Evolutionary conservation across 202 grass and related monocot species (phyloP), one percentile per base, ranked within the genome.

Genomic region (Panicum hallii): DNA sequence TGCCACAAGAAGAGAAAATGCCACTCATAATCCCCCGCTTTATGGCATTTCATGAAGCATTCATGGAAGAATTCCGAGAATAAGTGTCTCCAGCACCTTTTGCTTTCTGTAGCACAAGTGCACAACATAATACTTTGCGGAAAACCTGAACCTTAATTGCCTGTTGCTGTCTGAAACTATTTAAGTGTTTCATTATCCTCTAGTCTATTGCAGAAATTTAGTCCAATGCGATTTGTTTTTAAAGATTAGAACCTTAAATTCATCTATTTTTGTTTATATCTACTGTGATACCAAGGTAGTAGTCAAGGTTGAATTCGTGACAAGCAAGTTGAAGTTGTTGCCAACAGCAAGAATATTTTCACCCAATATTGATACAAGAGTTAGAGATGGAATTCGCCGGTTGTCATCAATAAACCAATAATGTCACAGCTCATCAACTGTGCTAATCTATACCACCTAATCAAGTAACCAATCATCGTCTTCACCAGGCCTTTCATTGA

Each of bases 31-130:
- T 91, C 61, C 84, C 87, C 84, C 81, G 17, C 66, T 86, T 97
- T 36, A 58, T 62, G 23, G 86, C 82, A 38, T 38, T 38, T 38
- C 36, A 38, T 38, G 36, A 38, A 38, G 36, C 36, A 4, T 38
- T 97, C 63, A 89, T 94, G 90, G 77, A 86, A 52, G 82, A 46
- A 46, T 11, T 46, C 11, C 2, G 9, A 2, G 44, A 46, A 46
- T 46, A 86, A 63, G 32, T 30, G 34, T 62, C 30, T 16, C n/a
- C 23, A 26, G 3, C 36, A 55, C 62, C 0, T 38, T 38, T 38
- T 38, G 2, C 36, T 38, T 5, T 38, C 36, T 38, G 36, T 38
- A 38, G 36, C 36, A 38, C 36, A 38, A 38, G 2, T 38, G 36
- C 36, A 38, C 36, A 38, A 38, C 4, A 3, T 38, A 38, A 38